A percentile compares a stretch with the other conserved stretches of the same genome.
Evolutionary conservation across 2,329 filamentous ascomycete species (phyloP).

Genomic region (Dothistroma pini): DNA sequence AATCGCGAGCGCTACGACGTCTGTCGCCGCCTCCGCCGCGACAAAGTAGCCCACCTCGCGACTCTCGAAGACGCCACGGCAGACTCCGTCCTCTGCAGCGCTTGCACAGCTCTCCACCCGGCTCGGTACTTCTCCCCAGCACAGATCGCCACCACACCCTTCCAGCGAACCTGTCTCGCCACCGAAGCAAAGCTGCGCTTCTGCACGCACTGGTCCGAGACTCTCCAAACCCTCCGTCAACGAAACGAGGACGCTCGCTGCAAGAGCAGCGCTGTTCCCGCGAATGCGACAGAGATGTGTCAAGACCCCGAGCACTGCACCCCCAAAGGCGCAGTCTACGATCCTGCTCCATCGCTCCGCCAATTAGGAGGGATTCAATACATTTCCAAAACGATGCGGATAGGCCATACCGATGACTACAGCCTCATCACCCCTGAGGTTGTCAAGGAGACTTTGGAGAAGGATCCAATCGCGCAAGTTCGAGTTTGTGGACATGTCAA

Average conservation of each 20-base stretch:
- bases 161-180: slow-evolving; percentile 7
- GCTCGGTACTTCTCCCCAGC: neutral
- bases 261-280: neutral
- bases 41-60: neutral
- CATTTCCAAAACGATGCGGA: neutral
- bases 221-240: neutral
- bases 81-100: slow-evolving; percentile 2
- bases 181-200: neutral
- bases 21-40: neutral
- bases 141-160: neutral
- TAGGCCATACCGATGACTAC: neutral
- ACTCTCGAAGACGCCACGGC: neutral
- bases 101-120: slow-evolving; percentile 1
- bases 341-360: neutral
- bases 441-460: neutral
- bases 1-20: neutral
- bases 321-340: neutral
- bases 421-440: neutral
- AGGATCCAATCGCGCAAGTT: neutral
- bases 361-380: neutral
- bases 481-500: slow-evolving; percentile 8
- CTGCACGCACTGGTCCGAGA: slow-evolving; percentile 7
- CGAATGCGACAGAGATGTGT: neutral
- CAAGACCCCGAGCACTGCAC: neutral
- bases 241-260: neutral